Conservation (phyloP, 2,329 filamentous ascomycete species). For the Colletotrichum spinosum region DNA sequence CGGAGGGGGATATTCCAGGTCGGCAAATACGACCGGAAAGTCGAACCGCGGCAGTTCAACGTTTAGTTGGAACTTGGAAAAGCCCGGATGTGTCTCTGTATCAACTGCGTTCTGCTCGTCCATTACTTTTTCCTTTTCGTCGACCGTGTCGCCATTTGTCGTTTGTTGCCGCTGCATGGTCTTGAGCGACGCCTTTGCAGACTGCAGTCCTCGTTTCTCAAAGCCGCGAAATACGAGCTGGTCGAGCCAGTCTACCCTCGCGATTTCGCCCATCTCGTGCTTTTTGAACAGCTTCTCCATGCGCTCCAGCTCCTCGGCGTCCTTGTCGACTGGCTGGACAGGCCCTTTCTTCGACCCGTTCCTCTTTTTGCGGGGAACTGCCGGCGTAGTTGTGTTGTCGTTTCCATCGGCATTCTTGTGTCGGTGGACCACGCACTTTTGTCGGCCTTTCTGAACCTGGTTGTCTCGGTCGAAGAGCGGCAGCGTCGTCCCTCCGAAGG, state of each 20-base stretch:
- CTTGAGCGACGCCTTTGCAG: slow-evolving; percentile 73
- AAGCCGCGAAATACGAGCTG: slow-evolving; percentile 92
- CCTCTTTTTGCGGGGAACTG: slow-evolving; percentile 68
- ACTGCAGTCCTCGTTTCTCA: slow-evolving; percentile 78
- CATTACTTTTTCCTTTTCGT: slow-evolving; percentile 42
- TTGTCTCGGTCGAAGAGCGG: slow-evolving; percentile 93
- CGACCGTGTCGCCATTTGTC: slow-evolving; percentile 53
- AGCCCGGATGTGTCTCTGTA: slow-evolving; percentile 60
- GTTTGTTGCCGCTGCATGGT: slow-evolving; percentile 62
- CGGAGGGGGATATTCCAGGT: slow-evolving; percentile 90
- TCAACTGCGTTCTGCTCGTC: slow-evolving; percentile 44
- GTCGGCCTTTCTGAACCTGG: slow-evolving; percentile 88
- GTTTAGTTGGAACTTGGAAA: slow-evolving; percentile 81
- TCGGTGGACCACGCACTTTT: slow-evolving; percentile 89
- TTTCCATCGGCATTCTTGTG: slow-evolving; percentile 88
- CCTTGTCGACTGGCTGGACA: slow-evolving; percentile 70
- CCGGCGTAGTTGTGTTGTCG: slow-evolving; percentile 82
- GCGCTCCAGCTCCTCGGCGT: slow-evolving; percentile 86
- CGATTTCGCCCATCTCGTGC: slow-evolving; percentile 97
- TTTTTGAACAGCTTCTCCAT: slow-evolving; percentile 94
- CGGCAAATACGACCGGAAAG: slow-evolving; percentile 93
- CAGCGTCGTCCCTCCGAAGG: slow-evolving; percentile 94
- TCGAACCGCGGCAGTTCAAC: slow-evolving; percentile 95
- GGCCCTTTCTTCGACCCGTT: slow-evolving; percentile 59
- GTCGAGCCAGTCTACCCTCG: slow-evolving; percentile 94